A percentile compares a stretch with the other conserved stretches of the same genome.
phyloP scores from a whole-genome alignment of 805 yeast species.

The Suhomyces sp. region DNA sequence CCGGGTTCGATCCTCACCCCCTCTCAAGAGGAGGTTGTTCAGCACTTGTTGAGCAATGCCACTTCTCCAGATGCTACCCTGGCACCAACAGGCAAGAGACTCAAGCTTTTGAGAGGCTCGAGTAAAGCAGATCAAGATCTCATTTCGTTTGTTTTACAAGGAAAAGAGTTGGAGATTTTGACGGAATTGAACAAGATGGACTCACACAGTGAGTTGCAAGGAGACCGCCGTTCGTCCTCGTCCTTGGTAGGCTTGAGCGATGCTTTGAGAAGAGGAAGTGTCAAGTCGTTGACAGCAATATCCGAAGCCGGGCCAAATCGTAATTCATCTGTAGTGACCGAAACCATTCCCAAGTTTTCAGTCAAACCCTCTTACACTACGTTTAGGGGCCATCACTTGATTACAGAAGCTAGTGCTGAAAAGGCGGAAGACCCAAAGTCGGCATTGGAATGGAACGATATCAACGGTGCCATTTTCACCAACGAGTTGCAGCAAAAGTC shows the following conservation, averaged over 20 bases:
- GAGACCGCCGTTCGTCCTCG: slow-evolving; percentile 30
- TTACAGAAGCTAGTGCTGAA: not conserved
- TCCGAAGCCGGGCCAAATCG: slow-evolving; percentile 18
- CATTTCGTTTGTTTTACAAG: slow-evolving; percentile 30
- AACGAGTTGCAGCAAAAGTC: slow-evolving; percentile 37
- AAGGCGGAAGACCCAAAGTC: not conserved
- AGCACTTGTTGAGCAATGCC: slow-evolving; percentile 16
- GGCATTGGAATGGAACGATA: slow-evolving; percentile 10
- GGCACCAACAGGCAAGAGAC: slow-evolving; percentile 24
- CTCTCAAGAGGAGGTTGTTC: slow-evolving; percentile 20
- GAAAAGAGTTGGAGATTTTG: slow-evolving; percentile 33
- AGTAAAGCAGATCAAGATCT: slow-evolving; percentile 27
- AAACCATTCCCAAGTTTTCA: slow-evolving; percentile 29
- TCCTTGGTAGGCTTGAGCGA: slow-evolving; percentile 29
- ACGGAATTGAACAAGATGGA: slow-evolving; percentile 35
- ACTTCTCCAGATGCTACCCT: not conserved
- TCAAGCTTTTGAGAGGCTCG: slow-evolving; percentile 24
- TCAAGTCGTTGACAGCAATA: slow-evolving; percentile 20
- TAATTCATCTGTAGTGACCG: slow-evolving; percentile 24
- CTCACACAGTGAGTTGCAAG: slow-evolving; percentile 32
- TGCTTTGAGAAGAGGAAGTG: slow-evolving; percentile 20
- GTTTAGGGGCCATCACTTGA: not conserved
- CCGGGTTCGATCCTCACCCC: slow-evolving; percentile 20
- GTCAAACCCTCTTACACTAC: slow-evolving; percentile 25
- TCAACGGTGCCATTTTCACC: slow-evolving; percentile 38